These are phyloP conservation scores for Phialophora tarda DNA, from an alignment of 2,329 filamentous ascomycete species.

Conservation along the genomic window DNA sequence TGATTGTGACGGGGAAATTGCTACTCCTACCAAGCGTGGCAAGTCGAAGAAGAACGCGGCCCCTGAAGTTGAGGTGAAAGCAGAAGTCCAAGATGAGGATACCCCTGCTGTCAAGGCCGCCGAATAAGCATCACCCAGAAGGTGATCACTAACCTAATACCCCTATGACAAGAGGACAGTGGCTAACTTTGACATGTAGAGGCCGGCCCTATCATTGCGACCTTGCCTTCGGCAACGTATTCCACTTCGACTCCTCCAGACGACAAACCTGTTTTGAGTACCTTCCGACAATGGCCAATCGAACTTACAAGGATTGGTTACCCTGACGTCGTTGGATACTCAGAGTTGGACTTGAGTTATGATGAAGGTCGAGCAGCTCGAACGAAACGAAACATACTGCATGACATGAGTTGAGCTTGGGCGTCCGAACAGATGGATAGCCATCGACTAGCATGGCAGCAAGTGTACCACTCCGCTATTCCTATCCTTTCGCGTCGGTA, in stretches of 20 bases:
- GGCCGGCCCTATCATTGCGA: neutral
- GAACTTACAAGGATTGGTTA: neutral
- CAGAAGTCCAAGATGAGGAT: slow-evolving; percentile 8
- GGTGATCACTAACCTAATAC: neutral
- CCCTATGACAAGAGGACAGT: neutral
- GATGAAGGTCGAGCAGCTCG: neutral
- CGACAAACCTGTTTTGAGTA: neutral
- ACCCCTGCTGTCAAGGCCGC: neutral
- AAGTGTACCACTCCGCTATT: neutral
- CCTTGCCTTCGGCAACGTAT: neutral
- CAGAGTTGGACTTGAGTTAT: neutral
- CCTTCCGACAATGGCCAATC: neutral
- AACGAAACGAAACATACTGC: neutral
- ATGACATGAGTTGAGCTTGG: neutral
- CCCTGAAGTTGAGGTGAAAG: slow-evolving; percentile 9
- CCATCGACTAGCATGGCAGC: neutral
- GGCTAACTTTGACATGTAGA: neutral
- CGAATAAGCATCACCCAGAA: neutral
- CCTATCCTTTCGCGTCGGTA: neutral
- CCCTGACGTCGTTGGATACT: neutral
- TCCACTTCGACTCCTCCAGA: neutral
- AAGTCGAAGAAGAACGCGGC: slow-evolving; percentile 19
- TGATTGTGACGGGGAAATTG: slow-evolving; percentile 20
- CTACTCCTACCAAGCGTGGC: slow-evolving; percentile 10
- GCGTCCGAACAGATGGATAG: neutral